Percentiles rank a stretch among this genome's conserved stretches.
phyloP scores from a whole-genome alignment of 805 yeast genomes.

The Candida maris region DNA sequence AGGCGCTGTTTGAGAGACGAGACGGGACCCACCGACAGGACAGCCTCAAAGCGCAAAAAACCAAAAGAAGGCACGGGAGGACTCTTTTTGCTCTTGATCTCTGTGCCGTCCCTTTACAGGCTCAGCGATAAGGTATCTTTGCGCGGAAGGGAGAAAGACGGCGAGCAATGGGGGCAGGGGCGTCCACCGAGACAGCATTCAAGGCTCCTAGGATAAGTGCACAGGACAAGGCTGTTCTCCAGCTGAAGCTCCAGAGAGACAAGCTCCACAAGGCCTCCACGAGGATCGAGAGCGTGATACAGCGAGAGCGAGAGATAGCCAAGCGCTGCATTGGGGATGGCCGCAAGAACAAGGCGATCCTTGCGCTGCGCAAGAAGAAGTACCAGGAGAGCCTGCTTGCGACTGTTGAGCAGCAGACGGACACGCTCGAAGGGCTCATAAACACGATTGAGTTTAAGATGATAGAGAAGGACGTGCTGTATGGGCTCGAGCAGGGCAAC shows the following conservation, averaged over 20 bases:
- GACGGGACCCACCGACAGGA: too few species aligned
- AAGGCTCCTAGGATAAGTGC: conserved; percentile 65
- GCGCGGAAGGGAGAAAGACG: too few species aligned
- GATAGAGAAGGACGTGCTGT: conserved; percentile 79
- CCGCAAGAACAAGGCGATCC: conserved; percentile 57
- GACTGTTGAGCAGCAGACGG: conserved; percentile 74
- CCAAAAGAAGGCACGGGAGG: too few species aligned
- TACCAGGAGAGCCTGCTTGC: conserved; percentile 72
- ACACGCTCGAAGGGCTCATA: conserved; percentile 73
- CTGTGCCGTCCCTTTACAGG: too few species aligned
- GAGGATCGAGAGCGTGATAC: conserved; percentile 53
- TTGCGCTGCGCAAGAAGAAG: conserved; percentile 71
- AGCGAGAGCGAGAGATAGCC: conserved; percentile 61
- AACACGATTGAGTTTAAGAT: conserved; percentile 83
- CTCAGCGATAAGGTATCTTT: too few species aligned
- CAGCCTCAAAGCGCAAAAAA: too few species aligned
- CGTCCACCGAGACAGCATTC: conserved; percentile 17
- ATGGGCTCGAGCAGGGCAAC: conserved; percentile 80
- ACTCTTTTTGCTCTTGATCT: too few species aligned
- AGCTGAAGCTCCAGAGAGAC: conserved; percentile 86
- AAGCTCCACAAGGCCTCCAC: conserved; percentile 69
- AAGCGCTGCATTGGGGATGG: conserved; percentile 48
- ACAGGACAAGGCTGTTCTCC: conserved; percentile 83
- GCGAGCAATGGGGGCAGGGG: conserved; percentile 37
- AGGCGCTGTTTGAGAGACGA: too few species aligned